A percentile compares a stretch with the other conserved stretches of the same genome.
Evolutionary conservation across 1,284 basidiomycete genomes (phyloP).

Genomic region (Ustilago esculenta): DNA sequence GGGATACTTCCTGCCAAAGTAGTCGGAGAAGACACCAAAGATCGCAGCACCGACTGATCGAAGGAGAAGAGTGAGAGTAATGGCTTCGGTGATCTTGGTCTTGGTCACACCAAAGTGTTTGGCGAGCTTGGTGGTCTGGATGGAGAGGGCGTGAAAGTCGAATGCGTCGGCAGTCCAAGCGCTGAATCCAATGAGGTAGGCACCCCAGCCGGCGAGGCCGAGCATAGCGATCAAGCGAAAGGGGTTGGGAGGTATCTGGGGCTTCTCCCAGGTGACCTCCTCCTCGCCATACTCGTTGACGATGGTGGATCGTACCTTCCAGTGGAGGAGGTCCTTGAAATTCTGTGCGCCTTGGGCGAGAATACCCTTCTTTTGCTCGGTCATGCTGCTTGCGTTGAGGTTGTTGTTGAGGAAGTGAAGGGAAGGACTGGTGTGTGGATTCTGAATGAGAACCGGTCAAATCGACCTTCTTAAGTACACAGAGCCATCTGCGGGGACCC

Average conservation of each 20-base stretch:
- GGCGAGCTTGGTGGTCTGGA: conserved; percentile 47
- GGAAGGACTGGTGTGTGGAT: too few relatives aligned
- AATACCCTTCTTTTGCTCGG: conserved; percentile 24
- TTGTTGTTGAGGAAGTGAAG: neutral
- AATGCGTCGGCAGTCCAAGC: conserved; percentile 47
- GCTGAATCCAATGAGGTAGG: conserved; percentile 47
- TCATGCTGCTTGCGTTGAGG: conserved; percentile 4
- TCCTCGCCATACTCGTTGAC: conserved; percentile 47
- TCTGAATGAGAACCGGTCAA: too few relatives aligned
- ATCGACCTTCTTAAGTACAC: conserved; percentile 1
- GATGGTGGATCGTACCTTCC: conserved; percentile 30
- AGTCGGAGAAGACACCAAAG: conserved; percentile 47
- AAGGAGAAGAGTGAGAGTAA: conserved; percentile 50
- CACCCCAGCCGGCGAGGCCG: conserved; percentile 36
- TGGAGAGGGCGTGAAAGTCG: conserved; percentile 53
- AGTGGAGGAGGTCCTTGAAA: conserved; percentile 49
- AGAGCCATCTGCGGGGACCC: too few relatives aligned
- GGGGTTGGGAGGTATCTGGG: conserved; percentile 35
- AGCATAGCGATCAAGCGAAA: conserved; percentile 32
- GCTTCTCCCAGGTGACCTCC: conserved; percentile 29
- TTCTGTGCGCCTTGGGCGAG: conserved; percentile 34
- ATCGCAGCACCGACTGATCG: conserved; percentile 52
- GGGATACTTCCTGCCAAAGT: conserved; percentile 70
- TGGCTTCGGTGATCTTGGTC: conserved; percentile 43
- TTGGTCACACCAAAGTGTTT: conserved; percentile 47